Evolutionary conservation across 2,329 filamentous ascomycete species (phyloP).

Genomic region (Ramularia endophylla): DNA sequence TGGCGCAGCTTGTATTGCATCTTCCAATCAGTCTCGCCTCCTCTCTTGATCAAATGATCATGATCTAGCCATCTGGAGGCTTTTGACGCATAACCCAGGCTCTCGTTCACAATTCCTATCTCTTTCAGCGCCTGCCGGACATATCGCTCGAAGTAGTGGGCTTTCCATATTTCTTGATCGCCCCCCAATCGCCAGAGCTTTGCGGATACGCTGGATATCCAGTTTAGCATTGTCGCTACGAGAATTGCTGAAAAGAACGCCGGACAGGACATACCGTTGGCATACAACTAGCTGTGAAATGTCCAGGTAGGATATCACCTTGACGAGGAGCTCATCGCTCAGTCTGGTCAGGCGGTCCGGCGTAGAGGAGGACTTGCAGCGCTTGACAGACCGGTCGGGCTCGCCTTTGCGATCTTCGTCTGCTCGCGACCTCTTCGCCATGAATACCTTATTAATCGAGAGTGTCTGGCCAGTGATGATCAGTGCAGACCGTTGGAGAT

Average conservation of each 20-base stretch:
- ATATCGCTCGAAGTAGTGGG: constrained; percentile 73
- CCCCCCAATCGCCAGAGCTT: constrained; percentile 67
- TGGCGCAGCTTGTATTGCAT: constrained; percentile 79
- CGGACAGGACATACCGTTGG: constrained; percentile 45
- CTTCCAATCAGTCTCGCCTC: constrained; percentile 68
- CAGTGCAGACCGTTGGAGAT: too few species aligned
- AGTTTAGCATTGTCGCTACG: constrained; percentile 33
- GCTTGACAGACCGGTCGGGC: constrained; percentile 39
- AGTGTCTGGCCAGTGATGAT: too few species aligned
- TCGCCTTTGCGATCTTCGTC: constrained; percentile 18
- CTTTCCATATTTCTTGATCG: constrained; percentile 88
- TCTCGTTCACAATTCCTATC: constrained; percentile 31
- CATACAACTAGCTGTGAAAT: constrained; percentile 61
- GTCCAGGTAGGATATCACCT: constrained; percentile 72
- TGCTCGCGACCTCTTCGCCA: constrained; percentile 36
- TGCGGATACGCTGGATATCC: constrained; percentile 64
- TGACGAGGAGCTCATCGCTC: constrained; percentile 82
- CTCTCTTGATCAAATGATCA: constrained; percentile 48
- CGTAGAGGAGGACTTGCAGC: constrained; percentile 32
- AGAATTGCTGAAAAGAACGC: constrained; percentile 13
- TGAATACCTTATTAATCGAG: too few species aligned
- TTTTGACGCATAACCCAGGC: constrained; percentile 48
- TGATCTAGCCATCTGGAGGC: constrained; percentile 59
- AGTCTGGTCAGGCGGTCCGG: constrained; percentile 63
- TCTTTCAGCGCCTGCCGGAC: constrained; percentile 62